These are phyloP conservation scores for Lactifluus pinguis DNA, from an alignment of 768 basidiomycete genomes.

Conservation along the genomic window DNA sequence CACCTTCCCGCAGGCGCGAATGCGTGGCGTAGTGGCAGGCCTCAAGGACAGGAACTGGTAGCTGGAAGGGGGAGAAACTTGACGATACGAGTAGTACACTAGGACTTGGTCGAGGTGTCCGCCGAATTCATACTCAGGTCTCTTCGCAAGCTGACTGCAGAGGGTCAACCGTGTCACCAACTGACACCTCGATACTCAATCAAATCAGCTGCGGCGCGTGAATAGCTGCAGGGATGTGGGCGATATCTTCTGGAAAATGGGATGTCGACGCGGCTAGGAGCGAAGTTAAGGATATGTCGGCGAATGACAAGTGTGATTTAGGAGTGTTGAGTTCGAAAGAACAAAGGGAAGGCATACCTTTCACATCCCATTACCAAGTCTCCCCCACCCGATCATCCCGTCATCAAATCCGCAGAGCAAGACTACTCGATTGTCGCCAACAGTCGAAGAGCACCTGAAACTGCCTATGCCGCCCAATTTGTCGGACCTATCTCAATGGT, in stretches of 20 bases:
- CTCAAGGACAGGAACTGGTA: too few relatives aligned
- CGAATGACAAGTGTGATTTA: slow-evolving; percentile 49
- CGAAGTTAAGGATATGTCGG: slow-evolving; percentile 47
- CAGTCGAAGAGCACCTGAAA: slow-evolving; percentile 58
- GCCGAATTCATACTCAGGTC: background rate
- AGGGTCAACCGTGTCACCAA: slow-evolving; percentile 12
- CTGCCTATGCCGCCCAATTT: slow-evolving; percentile 63
- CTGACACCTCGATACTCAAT: slow-evolving; percentile 30
- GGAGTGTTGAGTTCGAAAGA: too few relatives aligned
- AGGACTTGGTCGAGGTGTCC: too few relatives aligned
- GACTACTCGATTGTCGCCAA: slow-evolving; percentile 43
- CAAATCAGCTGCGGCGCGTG: slow-evolving; percentile 31
- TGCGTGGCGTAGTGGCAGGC: too few relatives aligned
- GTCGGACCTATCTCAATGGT: slow-evolving; percentile 37
- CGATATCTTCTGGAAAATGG: slow-evolving; percentile 29
- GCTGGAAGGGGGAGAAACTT: background rate
- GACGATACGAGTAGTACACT: too few relatives aligned
- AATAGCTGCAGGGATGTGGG: slow-evolving; percentile 14
- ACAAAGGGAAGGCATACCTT: too few relatives aligned
- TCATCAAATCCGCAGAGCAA: slow-evolving; percentile 28
- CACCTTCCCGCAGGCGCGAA: too few relatives aligned
- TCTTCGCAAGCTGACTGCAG: background rate
- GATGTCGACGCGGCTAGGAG: slow-evolving; percentile 48
- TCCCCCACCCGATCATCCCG: slow-evolving; percentile 42
- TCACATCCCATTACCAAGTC: slow-evolving; percentile 39